These are phyloP conservation scores for Aspergillus terreus DNA, from an alignment of 2,329 filamentous ascomycete genomes.

Conservation along the genomic window DNA sequence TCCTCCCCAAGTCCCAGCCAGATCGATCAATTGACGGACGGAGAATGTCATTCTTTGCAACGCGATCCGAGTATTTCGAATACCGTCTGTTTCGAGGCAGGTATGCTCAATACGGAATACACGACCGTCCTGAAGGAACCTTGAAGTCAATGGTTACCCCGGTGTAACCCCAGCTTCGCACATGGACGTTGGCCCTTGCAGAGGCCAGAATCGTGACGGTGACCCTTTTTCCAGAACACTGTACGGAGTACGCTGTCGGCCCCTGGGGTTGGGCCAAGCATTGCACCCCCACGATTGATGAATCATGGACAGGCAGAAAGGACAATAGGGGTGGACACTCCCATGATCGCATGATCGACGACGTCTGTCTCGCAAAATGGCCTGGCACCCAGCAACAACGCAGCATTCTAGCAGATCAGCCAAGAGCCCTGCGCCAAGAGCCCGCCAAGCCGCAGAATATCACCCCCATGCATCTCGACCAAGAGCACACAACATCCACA, in stretches of 20 bases:
- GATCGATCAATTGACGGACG: too few relatives aligned
- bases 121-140: too few relatives aligned
- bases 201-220: background rate
- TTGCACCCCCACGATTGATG: background rate
- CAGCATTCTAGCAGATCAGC: background rate
- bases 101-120: too few relatives aligned
- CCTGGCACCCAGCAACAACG: too few relatives aligned
- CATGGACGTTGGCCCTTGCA: conserved; percentile 2
- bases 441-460: conserved; percentile 12
- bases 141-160: background rate
- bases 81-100: too few relatives aligned
- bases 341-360: background rate
- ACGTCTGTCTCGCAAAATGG: background rate
- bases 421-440: conserved; percentile 18
- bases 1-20: too few relatives aligned
- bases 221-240: conserved; percentile 1
- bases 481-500: background rate
- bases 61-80: too few relatives aligned
- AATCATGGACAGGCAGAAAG: background rate
- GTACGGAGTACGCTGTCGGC: background rate
- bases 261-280: background rate
- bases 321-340: background rate
- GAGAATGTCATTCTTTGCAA: too few relatives aligned
- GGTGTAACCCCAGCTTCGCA: conserved; percentile 1
- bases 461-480: too few relatives aligned